Evolutionary conservation across 1,284 basidiomycete genomes (phyloP).

Genomic region (Cutaneotrichosporon sp.): DNA sequence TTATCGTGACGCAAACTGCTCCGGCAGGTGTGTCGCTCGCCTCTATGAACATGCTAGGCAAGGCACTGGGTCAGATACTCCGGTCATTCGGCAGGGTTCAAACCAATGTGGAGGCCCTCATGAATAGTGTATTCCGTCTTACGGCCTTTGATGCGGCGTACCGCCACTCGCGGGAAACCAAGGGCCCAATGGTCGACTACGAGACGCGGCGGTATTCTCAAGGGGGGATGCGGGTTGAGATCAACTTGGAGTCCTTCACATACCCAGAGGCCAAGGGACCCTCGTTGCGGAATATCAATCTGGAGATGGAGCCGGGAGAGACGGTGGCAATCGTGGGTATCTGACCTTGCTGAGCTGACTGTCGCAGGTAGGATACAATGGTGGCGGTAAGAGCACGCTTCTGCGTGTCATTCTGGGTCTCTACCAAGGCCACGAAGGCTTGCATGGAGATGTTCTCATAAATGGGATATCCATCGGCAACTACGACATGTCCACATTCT

Average conservation of each 20-base stretch:
- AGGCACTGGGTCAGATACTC: not conserved
- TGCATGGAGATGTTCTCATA: conserved; percentile 57
- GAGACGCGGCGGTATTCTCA: not conserved
- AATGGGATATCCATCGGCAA: conserved; percentile 62
- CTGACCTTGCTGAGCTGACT: too few species aligned
- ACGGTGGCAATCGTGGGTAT: too few species aligned
- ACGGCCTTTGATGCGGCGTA: not conserved
- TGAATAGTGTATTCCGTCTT: not conserved
- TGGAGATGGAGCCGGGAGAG: too few species aligned
- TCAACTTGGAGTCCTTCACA: not conserved
- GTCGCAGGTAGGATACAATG: conserved; percentile 2
- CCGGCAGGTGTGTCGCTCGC: not conserved
- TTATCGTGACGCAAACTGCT: not conserved
- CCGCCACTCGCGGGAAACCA: not conserved
- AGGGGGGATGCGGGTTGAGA: not conserved
- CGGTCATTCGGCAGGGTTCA: not conserved
- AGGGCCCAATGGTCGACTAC: not conserved
- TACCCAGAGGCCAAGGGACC: not conserved
- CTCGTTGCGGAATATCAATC: not conserved
- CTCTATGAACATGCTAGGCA: not conserved
- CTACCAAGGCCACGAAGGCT: conserved; percentile 49
- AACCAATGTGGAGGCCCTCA: not conserved
- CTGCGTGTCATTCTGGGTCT: conserved; percentile 71
- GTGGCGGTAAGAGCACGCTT: conserved; percentile 9
- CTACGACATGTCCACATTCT: conserved; percentile 65